These are phyloP conservation scores for Eragrostis nindensis DNA, from an alignment of 176 grass and related monocot species.

Conservation along the genomic window DNA sequence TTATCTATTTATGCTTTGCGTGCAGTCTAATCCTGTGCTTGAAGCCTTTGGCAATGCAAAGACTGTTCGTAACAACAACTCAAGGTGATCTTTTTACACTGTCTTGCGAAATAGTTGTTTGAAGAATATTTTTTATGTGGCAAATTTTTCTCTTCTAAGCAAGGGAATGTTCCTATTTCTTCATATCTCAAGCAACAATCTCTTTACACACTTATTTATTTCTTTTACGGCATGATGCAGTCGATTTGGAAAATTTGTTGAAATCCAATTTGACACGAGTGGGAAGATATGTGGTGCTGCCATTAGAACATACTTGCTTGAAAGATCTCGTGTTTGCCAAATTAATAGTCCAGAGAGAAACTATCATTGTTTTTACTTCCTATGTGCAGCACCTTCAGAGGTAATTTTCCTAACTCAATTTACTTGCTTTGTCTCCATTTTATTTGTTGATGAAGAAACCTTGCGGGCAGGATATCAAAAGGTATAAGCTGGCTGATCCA, in stretches of 20 bases:
- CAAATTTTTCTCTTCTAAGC: slow-evolving; percentile 26
- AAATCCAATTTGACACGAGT: slow-evolving; percentile 89
- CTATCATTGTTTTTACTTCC: slow-evolving; percentile 93
- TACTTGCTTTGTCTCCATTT: neutral
- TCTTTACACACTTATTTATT: slow-evolving; percentile 34
- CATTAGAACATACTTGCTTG: slow-evolving; percentile 93
- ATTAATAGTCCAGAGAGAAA: slow-evolving; percentile 91
- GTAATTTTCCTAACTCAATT: slow-evolving; percentile 51
- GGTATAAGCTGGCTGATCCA: slow-evolving; percentile 71
- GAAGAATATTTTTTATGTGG: slow-evolving; percentile 25
- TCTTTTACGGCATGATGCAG: slow-evolving; percentile 50
- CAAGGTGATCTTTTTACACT: slow-evolving; percentile 59
- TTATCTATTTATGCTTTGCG: slow-evolving; percentile 29
- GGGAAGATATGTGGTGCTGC: slow-evolving; percentile 93
- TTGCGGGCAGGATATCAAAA: slow-evolving; percentile 64
- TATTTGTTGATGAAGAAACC: slow-evolving; percentile 34
- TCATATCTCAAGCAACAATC: neutral
- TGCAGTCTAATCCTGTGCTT: slow-evolving; percentile 95
- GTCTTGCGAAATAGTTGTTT: slow-evolving; percentile 24
- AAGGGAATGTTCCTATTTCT: slow-evolving; percentile 19
- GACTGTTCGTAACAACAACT: slow-evolving; percentile 94
- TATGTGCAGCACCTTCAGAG: slow-evolving; percentile 82
- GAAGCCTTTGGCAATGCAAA: slow-evolving; percentile 99
- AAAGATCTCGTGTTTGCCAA: slow-evolving; percentile 92
- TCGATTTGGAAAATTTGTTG: slow-evolving; percentile 96